Evolutionary conservation across 78 protist genomes (phyloP).

Genomic region (Dictyostelium citrinum): DNA sequence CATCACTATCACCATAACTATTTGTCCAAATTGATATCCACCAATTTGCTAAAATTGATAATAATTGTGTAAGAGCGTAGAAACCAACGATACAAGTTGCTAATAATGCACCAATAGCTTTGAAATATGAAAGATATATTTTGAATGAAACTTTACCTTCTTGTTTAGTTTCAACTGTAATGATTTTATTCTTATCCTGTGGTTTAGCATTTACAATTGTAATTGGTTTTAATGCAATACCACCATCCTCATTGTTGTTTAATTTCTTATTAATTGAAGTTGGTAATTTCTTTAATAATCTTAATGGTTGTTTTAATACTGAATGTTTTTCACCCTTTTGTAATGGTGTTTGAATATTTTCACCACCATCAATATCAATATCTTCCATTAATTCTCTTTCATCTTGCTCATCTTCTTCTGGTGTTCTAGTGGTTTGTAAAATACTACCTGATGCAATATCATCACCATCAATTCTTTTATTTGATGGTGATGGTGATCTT

Average conservation of each 20-base stretch:
- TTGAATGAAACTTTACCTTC: slow-evolving; percentile 60
- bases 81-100: not conserved
- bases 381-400: slow-evolving; percentile 31
- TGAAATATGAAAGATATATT: slow-evolving; percentile 33
- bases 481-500: slow-evolving; percentile 8
- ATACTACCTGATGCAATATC: not conserved
- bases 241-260: not conserved
- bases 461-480: not conserved
- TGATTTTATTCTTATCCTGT: slow-evolving; percentile 25
- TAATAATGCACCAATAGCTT: slow-evolving; percentile 55
- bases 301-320: not conserved
- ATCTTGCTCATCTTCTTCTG: not conserved
- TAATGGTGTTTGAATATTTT: not conserved
- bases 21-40: slow-evolving; percentile 47
- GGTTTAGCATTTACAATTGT: not conserved
- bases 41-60: slow-evolving; percentile 65
- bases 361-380: slow-evolving; percentile 8
- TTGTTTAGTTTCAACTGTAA: slow-evolving; percentile 48
- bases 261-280: not conserved
- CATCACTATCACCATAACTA: not conserved
- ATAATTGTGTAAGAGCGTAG: slow-evolving; percentile 8
- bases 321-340: not conserved
- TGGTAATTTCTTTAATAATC: not conserved
- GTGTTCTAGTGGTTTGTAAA: not conserved
- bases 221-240: not conserved